Base-by-base conservation (phyloP, 192 early-diverging fungal genomes). In the Entophlyctis luteolus region DNA sequence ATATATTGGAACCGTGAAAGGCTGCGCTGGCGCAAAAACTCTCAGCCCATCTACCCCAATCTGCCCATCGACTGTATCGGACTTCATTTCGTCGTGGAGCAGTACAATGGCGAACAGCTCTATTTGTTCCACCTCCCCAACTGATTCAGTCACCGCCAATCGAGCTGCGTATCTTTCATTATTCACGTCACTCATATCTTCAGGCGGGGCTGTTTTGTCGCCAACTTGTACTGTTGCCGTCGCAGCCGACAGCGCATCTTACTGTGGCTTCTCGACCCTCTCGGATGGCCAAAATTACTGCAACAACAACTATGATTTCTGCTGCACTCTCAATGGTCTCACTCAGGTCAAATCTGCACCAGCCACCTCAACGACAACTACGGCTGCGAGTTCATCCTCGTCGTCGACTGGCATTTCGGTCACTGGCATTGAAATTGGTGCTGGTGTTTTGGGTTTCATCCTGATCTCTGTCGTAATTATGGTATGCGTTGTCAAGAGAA, bases 81-180 rank as follows among this genome's bases (percentile, higher is more conserved):
- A 48, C 47, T 63, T 63, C 46, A 23, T 49, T 27, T 49, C 48
- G 39, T 63, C 62, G 10, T 63, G 62, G 62, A 28, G 34, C 16
- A 18, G 8, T 6, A 22, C 33, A 31, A 63, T 63, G 62, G 16
- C 4, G 1, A 63, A 63, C 31, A 6, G 47, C 10, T 32, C 62
- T 4, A 29, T 63, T 28, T 63, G 62, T 42, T 29, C 39, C 3
- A 16, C 45, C 14, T 31, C 34, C 25, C 47, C 48, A 33, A 49
- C 62, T 1, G 22, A 45, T 0, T 14, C 14, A 10, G 46, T 23
- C 0, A 2, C 62, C n/a, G 18, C 14, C 8, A 49, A 32, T 12
- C n/a, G 62, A 6, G 12, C 8, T 18, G n/a, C 23, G 18, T 63
- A 63, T n/a, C n/a, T 63, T 50, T 8, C 22, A 16, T 32, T 63